A percentile compares a stretch with the other conserved stretches of the same genome.
These are phyloP conservation scores for Chionographis japonica DNA, from an alignment of 106 monocot genomes.

Conservation along the genomic window DNA sequence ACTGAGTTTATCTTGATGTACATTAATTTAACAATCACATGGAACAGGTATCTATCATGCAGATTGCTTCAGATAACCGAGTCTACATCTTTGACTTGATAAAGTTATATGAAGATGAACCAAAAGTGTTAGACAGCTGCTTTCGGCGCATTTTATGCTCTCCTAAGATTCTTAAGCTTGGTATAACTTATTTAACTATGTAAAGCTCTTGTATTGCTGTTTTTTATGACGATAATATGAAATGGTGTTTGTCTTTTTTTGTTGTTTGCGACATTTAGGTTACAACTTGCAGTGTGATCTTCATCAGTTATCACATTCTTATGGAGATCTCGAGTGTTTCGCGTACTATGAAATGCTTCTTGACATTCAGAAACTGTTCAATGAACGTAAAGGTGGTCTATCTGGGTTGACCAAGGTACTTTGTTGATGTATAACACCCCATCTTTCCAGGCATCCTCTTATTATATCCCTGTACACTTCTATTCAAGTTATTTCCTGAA, in stretches of 20 bases:
- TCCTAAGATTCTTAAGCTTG: conserved; percentile 80
- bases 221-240: neutral
- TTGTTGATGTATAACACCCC: neutral
- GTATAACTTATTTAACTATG: conserved; percentile 22
- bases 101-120: conserved; percentile 72
- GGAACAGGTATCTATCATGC: conserved; percentile 89
- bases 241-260: neutral
- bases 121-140: conserved; percentile 52
- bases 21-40: neutral
- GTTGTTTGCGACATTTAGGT: conserved; percentile 34
- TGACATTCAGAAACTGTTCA: conserved; percentile 91
- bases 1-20: no score
- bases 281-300: conserved; percentile 98
- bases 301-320: conserved; percentile 74
- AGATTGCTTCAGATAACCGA: conserved; percentile 85
- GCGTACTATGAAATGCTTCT: conserved; percentile 84
- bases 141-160: conserved; percentile 78
- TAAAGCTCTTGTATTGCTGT: conserved; percentile 5
- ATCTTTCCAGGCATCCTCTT: neutral
- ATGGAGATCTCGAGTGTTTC: conserved; percentile 88
- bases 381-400: conserved; percentile 67
- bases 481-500: neutral
- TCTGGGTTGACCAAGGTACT: conserved; percentile 84
- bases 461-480: neutral
- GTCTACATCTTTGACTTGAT: conserved; percentile 93